Conservation (phyloP, 108 stramenopile genomes). For the Stephanodiscus triporus region DNA sequence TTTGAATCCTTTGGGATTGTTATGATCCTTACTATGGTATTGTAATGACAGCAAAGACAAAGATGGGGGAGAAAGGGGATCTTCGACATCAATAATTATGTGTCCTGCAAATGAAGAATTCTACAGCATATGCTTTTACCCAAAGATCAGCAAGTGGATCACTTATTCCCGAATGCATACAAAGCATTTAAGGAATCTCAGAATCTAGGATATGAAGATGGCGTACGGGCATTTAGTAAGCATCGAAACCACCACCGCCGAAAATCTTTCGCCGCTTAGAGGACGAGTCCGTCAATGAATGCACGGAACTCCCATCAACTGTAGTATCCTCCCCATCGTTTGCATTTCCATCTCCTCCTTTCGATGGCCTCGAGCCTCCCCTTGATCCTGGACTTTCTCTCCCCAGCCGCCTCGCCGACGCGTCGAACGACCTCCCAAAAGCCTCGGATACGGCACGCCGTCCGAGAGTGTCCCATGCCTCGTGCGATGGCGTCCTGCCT, state of each 20-base stretch:
- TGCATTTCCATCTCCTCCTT: constrained; percentile 71
- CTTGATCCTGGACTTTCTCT: constrained; percentile 61
- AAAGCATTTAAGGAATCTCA: too few relatives aligned
- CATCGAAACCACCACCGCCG: too few relatives aligned
- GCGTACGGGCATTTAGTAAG: too few relatives aligned
- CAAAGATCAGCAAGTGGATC: constrained; percentile 41
- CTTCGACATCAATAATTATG: not conserved
- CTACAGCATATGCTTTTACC: constrained; percentile 44
- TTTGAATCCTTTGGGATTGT: constrained; percentile 17
- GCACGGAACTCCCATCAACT: constrained; percentile 8
- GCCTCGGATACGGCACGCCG: constrained; percentile 64
- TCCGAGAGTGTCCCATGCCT: constrained; percentile 77
- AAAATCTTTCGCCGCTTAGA: too few relatives aligned
- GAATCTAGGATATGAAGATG: too few relatives aligned
- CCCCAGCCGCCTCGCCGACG: constrained; percentile 54
- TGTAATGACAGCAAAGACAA: constrained; percentile 26
- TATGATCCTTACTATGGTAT: not conserved
- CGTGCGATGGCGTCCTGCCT: constrained; percentile 69
- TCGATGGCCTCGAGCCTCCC: constrained; percentile 48
- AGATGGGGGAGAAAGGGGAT: constrained; percentile 22
- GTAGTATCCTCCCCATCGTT: constrained; percentile 53
- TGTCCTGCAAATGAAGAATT: constrained; percentile 2
- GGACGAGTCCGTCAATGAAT: too few relatives aligned
- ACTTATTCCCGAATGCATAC: constrained; percentile 34
- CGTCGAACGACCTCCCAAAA: constrained; percentile 72